Conservation (phyloP, 306 rosid genomes). For the Lathyrus tuberosus region DNA sequence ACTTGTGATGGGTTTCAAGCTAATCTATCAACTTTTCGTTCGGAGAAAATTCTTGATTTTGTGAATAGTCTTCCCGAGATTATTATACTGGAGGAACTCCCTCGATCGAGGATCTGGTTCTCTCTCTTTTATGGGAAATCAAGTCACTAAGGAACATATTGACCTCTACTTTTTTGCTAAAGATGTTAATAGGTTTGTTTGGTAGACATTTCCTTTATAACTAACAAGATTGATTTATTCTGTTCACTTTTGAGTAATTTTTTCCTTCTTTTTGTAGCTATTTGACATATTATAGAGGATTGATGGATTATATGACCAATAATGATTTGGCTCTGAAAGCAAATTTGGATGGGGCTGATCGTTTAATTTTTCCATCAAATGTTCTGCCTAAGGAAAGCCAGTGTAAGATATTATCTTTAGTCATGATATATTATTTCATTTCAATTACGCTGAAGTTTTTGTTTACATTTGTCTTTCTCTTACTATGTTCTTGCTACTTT, state of each 20-base stretch:
- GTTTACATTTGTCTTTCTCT: neutral
- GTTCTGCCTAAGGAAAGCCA: constrained; percentile 38
- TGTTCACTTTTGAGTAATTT: neutral
- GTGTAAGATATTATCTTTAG: constrained; percentile 31
- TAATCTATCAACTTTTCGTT: constrained; percentile 43
- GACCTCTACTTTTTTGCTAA: constrained; percentile 46
- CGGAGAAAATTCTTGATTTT: constrained; percentile 34
- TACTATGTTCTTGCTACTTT: neutral
- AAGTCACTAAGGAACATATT: constrained; percentile 40
- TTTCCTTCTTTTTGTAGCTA: constrained; percentile 34
- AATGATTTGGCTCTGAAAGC: constrained; percentile 51
- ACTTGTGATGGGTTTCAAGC: constrained; percentile 48
- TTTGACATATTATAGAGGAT: constrained; percentile 31
- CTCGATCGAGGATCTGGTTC: constrained; percentile 49
- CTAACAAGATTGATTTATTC: neutral
- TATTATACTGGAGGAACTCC: constrained; percentile 45
- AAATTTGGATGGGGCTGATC: constrained; percentile 45
- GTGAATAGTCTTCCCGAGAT: constrained; percentile 41
- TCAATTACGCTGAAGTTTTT: neutral
- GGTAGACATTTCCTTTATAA: constrained; percentile 11
- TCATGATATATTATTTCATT: neutral
- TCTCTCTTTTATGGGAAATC: constrained; percentile 33
- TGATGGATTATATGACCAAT: constrained; percentile 35
- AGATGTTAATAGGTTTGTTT: constrained; percentile 46
- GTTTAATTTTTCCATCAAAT: constrained; percentile 47